Evolutionary conservation across 2,329 filamentous ascomycete species (phyloP).

Genomic region (Paecilomyces niveus): DNA sequence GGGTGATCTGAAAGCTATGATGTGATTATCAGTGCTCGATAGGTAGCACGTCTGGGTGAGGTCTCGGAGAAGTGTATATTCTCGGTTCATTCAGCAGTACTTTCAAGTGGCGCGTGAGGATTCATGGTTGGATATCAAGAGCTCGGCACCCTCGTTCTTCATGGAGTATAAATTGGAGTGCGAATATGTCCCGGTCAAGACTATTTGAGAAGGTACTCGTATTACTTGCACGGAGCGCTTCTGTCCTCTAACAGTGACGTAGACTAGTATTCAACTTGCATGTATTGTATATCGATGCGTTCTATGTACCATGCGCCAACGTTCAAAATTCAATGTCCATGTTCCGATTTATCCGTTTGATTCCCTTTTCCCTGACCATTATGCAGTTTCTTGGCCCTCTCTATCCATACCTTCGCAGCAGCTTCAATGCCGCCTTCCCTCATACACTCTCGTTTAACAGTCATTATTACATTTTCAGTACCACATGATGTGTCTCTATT

Average conservation of each 20-base stretch:
- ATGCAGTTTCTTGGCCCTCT: slow-evolving; percentile 42
- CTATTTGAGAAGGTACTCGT: too few relatives aligned
- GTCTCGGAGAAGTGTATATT: not conserved
- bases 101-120: not conserved
- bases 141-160: too few relatives aligned
- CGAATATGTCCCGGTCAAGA: too few relatives aligned
- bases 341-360: slow-evolving; percentile 7
- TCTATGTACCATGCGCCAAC: not conserved
- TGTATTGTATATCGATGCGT: not conserved
- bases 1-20: slow-evolving; percentile 27
- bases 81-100: not conserved
- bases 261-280: not conserved
- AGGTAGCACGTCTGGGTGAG: not conserved
- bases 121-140: too few relatives aligned
- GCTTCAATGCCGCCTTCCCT: slow-evolving; percentile 37
- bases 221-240: too few relatives aligned
- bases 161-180: too few relatives aligned
- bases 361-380: slow-evolving; percentile 38
- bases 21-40: slow-evolving; percentile 10
- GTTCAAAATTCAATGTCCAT: not conserved
- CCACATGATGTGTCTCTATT: slow-evolving; percentile 50
- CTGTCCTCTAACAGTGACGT: too few relatives aligned
- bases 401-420: slow-evolving; percentile 46
- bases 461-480: slow-evolving; percentile 51
- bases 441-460: slow-evolving; percentile 51